These are phyloP conservation scores for Apophysomyces sp. DNA, from an alignment of 371 early-diverging fungal genomes.

Conservation along the genomic window DNA sequence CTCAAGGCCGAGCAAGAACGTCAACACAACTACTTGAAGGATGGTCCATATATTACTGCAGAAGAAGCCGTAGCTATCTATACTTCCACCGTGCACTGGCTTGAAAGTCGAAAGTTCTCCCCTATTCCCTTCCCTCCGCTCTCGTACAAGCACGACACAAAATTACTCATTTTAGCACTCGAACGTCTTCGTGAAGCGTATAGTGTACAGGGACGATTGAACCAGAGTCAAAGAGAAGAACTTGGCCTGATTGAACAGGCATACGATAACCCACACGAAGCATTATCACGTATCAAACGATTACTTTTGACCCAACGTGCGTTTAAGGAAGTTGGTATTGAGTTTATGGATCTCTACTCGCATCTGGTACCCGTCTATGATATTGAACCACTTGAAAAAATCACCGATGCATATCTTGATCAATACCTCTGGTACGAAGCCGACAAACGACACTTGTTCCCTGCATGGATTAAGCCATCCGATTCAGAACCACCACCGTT, in stretches of 20 bases:
- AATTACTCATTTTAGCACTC: constrained; percentile 92
- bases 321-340: constrained; percentile 99
- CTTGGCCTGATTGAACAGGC: constrained; percentile 97
- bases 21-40: constrained; percentile 98
- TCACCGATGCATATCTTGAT: constrained; percentile 98
- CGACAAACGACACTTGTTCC: constrained; percentile 84
- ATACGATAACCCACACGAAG: constrained; percentile 96
- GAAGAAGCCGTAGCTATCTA: constrained; percentile 99
- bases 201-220: constrained; percentile 94
- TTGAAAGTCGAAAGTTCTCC: constrained; percentile 96
- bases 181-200: constrained; percentile 96
- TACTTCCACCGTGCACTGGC: constrained; percentile 97
- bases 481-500: constrained; percentile 97
- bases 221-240: constrained; percentile 96
- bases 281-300: constrained; percentile 94
- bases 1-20: constrained; percentile 99
- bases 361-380: constrained; percentile 97
- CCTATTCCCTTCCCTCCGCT: constrained; percentile 99
- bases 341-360: constrained; percentile 97
- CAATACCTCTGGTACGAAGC: constrained; percentile 99
- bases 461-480: constrained; percentile 97
- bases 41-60: constrained; percentile 96
- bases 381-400: constrained; percentile 97
- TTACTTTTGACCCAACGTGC: constrained; percentile 96
- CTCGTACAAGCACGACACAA: constrained; percentile 98